Evolutionary conservation across 345 rosid species (phyloP).

Genomic region (Pelargonium nanum): DNA sequence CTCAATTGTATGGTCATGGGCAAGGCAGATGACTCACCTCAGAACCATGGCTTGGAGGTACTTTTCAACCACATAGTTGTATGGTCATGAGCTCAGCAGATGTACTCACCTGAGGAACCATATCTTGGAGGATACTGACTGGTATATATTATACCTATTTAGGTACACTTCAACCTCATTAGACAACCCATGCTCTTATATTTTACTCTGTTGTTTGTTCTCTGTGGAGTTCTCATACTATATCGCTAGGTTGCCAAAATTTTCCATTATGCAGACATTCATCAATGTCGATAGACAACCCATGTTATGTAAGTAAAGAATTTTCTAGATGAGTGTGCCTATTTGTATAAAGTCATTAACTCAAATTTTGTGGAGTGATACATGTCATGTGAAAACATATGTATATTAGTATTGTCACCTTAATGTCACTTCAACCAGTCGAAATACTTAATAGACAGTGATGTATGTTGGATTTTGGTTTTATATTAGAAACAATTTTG

Average conservation of each 20-base stretch:
- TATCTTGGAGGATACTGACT: not conserved
- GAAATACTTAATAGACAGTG: too few species aligned
- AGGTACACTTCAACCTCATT: not conserved
- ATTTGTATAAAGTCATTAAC: too few species aligned
- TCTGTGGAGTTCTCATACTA: not conserved
- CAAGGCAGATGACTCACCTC: too few species aligned
- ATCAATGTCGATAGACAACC: not conserved
- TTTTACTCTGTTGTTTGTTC: not conserved
- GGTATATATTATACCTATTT: not conserved
- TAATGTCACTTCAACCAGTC: not conserved
- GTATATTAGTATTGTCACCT: not conserved
- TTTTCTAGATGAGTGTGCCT: not conserved
- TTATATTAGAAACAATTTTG: not conserved
- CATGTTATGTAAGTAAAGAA: not conserved
- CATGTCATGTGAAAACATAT: too few species aligned
- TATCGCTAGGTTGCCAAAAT: not conserved
- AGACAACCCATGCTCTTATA: not conserved
- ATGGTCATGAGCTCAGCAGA: not conserved
- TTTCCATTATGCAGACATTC: not conserved
- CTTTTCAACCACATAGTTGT: not conserved
- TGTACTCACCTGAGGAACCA: not conserved
- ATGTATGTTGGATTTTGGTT: too few species aligned
- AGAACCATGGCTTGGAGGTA: too few species aligned
- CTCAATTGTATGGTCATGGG: not conserved
- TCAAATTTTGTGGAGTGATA: too few species aligned